Evolutionary conservation across 1,139 yeast genomes (phyloP).

Genomic region (Debaryomyces fabryi): DNA sequence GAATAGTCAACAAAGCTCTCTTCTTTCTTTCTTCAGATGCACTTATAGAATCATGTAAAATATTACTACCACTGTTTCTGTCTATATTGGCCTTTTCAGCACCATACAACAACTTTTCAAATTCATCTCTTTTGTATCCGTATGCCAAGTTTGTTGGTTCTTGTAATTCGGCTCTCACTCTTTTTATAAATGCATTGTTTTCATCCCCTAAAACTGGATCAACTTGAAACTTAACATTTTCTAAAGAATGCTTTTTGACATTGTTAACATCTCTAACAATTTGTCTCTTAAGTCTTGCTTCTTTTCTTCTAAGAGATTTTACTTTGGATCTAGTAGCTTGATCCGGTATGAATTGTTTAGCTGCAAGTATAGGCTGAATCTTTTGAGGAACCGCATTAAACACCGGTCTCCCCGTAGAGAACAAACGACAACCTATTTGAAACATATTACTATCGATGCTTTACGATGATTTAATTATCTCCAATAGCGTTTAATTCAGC

Average conservation of each 20-base stretch:
- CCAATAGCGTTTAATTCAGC: not conserved
- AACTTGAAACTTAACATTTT: conserved; percentile 39
- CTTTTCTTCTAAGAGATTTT: conserved; percentile 42
- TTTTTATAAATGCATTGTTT: conserved; percentile 65
- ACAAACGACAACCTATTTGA: conserved; percentile 21
- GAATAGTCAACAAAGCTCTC: conserved; percentile 69
- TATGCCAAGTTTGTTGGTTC: conserved; percentile 64
- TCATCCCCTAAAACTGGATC: conserved; percentile 83
- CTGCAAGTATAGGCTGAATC: conserved; percentile 33
- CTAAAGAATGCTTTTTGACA: conserved; percentile 41
- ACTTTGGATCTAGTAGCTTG: conserved; percentile 35
- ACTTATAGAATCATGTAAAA: conserved; percentile 49
- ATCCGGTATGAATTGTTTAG: conserved; percentile 33
- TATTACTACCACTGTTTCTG: conserved; percentile 32
- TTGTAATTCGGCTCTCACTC: conserved; percentile 65
- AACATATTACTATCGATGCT: conserved; percentile 18
- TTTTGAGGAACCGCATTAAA: conserved; percentile 15
- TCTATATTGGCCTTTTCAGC: conserved; percentile 56
- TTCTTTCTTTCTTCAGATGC: conserved; percentile 61
- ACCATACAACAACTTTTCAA: conserved; percentile 76
- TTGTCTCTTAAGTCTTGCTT: conserved; percentile 45
- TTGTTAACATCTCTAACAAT: conserved; percentile 50
- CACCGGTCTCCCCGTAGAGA: conserved; percentile 21
- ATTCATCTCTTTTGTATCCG: conserved; percentile 62
- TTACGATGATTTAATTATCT: not conserved